Conservation (phyloP, 2,329 filamentous ascomycete species). For the Epichloe glyceriae region DNA sequence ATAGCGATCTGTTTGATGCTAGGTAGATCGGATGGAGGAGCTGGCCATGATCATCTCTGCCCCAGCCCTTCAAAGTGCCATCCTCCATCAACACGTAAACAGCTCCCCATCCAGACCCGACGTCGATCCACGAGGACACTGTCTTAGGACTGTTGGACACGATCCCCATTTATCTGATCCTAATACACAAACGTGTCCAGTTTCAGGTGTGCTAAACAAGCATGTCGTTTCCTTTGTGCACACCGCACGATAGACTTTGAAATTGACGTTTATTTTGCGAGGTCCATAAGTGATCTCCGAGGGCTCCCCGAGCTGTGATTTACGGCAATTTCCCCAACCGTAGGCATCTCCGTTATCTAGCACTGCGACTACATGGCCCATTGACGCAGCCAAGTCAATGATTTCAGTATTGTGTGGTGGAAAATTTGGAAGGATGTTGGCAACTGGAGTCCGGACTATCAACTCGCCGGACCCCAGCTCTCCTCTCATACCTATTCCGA, state of each 20-base stretch:
- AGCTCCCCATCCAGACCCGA: slow-evolving; percentile 72
- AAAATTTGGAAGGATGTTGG: slow-evolving; percentile 44
- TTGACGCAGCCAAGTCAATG: slow-evolving; percentile 54
- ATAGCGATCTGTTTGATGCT: slow-evolving; percentile 52
- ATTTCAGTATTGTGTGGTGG: slow-evolving; percentile 48
- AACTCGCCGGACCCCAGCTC: slow-evolving; percentile 54
- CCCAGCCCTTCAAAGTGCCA: slow-evolving; percentile 58
- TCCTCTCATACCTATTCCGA: slow-evolving; percentile 56
- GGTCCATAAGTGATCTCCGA: slow-evolving; percentile 43
- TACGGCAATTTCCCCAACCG: slow-evolving; percentile 80
- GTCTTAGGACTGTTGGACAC: slow-evolving; percentile 40
- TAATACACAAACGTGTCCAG: slow-evolving; percentile 52
- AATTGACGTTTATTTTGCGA: slow-evolving; percentile 45
- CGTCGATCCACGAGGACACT: slow-evolving; percentile 48
- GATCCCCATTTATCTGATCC: slow-evolving; percentile 65
- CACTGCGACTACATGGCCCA: slow-evolving; percentile 66
- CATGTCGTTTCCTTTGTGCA: slow-evolving; percentile 84
- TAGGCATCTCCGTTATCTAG: slow-evolving; percentile 65
- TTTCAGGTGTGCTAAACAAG: slow-evolving; percentile 41
- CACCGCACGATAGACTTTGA: slow-evolving; percentile 51
- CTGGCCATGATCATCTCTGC: slow-evolving; percentile 75
- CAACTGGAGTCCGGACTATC: slow-evolving; percentile 33
- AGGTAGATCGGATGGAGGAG: slow-evolving; percentile 51
- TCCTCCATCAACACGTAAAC: slow-evolving; percentile 56
- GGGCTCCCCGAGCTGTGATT: slow-evolving; percentile 64